Evolutionary conservation across 1,284 basidiomycete species (phyloP).

Genomic region (Cystobasidiaceae sp.): DNA sequence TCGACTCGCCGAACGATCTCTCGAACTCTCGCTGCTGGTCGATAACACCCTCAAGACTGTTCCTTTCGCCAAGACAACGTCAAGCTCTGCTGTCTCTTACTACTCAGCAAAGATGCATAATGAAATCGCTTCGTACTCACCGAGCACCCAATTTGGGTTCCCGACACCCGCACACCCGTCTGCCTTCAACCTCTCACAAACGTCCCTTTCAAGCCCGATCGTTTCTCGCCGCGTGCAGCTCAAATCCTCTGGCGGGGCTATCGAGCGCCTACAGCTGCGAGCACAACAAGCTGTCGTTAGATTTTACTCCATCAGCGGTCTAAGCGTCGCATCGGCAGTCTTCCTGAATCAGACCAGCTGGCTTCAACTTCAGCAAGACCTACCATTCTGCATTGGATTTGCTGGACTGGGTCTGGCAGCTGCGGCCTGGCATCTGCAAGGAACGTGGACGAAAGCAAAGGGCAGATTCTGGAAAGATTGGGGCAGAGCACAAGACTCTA

Average conservation of each 20-base stretch:
- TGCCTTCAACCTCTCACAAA: conserved; percentile 2
- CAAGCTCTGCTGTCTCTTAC: neutral
- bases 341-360: conserved; percentile 9
- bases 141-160: conserved; percentile 29
- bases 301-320: conserved; percentile 9
- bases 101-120: conserved; percentile 29
- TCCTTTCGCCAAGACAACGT: neutral
- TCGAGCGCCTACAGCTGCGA: conserved; percentile 33
- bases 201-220: conserved; percentile 32
- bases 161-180: conserved; percentile 24
- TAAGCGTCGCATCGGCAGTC: neutral
- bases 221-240: conserved; percentile 32
- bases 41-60: conserved; percentile 7
- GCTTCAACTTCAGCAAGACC: conserved; percentile 36
- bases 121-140: neutral
- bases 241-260: conserved; percentile 35
- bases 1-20: conserved; percentile 12
- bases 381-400: conserved; percentile 42
- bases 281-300: conserved; percentile 31
- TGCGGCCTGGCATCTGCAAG: conserved; percentile 46
- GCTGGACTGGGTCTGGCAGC: conserved; percentile 42
- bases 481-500: conserved; percentile 19
- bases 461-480: conserved; percentile 43
- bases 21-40: conserved; percentile 10
- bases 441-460: conserved; percentile 43